Evolutionary conservation across 768 basidiomycete species (phyloP).

Genomic region (Jaapia argillacea): DNA sequence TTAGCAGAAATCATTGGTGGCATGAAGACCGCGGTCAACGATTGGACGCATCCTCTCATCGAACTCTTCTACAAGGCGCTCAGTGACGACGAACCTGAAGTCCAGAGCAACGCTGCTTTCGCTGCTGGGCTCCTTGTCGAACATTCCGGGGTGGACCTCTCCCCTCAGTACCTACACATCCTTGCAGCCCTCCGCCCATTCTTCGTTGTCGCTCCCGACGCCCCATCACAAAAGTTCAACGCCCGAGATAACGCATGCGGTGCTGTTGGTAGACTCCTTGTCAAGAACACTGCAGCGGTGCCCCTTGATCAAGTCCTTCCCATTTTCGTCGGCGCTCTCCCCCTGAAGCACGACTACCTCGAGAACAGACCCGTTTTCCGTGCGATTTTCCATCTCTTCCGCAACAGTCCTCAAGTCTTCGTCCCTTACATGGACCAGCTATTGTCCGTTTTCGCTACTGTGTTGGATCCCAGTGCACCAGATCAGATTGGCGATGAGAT

Average conservation of each 20-base stretch:
- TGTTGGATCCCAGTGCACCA: slow-evolving; percentile 62
- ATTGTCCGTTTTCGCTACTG: slow-evolving; percentile 68
- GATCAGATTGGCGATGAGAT: slow-evolving; percentile 81
- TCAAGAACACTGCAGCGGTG: slow-evolving; percentile 65
- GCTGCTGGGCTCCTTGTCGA: slow-evolving; percentile 88
- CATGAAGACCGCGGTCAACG: slow-evolving; percentile 79
- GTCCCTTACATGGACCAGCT: slow-evolving; percentile 71
- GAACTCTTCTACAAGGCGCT: slow-evolving; percentile 82
- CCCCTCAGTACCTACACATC: slow-evolving; percentile 68
- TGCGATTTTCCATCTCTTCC: slow-evolving; percentile 83
- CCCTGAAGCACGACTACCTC: slow-evolving; percentile 78
- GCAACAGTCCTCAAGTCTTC: slow-evolving; percentile 58
- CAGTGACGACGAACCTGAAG: slow-evolving; percentile 80
- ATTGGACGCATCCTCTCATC: slow-evolving; percentile 71
- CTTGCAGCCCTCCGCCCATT: slow-evolving; percentile 75
- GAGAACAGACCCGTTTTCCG: slow-evolving; percentile 89
- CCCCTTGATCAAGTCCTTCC: slow-evolving; percentile 91
- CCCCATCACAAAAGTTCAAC: slow-evolving; percentile 60
- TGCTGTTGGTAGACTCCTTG: slow-evolving; percentile 80
- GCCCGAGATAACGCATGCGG: slow-evolving; percentile 97
- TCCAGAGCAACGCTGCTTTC: slow-evolving; percentile 93
- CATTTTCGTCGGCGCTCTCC: slow-evolving; percentile 71
- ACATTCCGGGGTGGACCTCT: slow-evolving; percentile 73
- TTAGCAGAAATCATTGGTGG: slow-evolving; percentile 94
- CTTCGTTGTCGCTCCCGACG: slow-evolving; percentile 56